Evolutionary conservation across 306 rosid species (phyloP), one percentile per base, ranked within the genome.

Genomic region (Rosa persica): DNA sequence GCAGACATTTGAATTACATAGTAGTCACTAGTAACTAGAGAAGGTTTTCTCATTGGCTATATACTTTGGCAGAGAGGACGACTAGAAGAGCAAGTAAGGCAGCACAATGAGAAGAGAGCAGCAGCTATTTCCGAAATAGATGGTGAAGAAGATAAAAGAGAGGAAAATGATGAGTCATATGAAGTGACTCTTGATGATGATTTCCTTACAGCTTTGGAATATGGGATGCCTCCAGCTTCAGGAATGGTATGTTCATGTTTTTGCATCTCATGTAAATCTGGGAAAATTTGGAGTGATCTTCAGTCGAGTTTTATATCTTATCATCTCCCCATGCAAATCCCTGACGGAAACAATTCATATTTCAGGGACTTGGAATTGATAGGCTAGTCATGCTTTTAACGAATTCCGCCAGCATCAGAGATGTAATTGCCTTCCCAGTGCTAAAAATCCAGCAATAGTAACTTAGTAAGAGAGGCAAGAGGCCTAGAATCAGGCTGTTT

Each of bases 211-310:
- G 98, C 98, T 82, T 81, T 95, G 92, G 98, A 95, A 81, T 93
- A 95, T 78, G 98, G 98, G 79, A 92, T 95, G 98, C 98, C 98
- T 78, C 97, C 98, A 38, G 98, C 98, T 67, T 92, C 98, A 27
- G 98, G 98, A 89, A 82, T 95, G 98, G 98, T 94, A 90, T 77
- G 68, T 34, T 74, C 48, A 65, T 84, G 74, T 13, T 70, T 82
- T 74, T 73, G 8, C 83, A 12, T 47, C 67, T 19, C n/a, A 25
- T 13, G 62, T 57, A n/a, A 57, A 9, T 57, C 62, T 8, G 8
- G 10, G 25, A 1, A 58, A 58, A 23, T 25, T 25, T 34, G 20
- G 42, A 34, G 10, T 62, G n/a, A 62, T 27, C 20, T 30, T 15
- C 39, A 11, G 39, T 61, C 6, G 2, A 27, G 17, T 61, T 27